phyloP scores from a whole-genome alignment of 306 rosid species.

The Vigna angularis region DNA sequence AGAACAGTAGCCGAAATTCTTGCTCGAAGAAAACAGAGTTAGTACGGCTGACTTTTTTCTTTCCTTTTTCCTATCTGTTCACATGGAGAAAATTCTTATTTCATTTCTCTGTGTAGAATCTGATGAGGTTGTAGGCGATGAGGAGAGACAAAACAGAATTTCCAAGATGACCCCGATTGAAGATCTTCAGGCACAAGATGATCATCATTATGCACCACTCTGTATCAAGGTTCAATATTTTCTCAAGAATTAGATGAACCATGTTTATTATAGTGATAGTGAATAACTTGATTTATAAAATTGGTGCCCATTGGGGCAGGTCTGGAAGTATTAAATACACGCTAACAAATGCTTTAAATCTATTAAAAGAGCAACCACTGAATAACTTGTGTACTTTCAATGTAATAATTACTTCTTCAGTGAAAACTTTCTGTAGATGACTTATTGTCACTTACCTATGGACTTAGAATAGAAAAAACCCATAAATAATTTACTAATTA shows the following conservation, averaged over 20 bases:
- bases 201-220: constrained; percentile 76
- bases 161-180: constrained; percentile 83
- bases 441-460: background rate
- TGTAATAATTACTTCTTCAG: background rate
- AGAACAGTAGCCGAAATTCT: constrained; percentile 76
- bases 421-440: background rate
- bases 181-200: constrained; percentile 78
- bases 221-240: constrained; percentile 81
- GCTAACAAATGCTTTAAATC: background rate
- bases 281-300: constrained; percentile 4
- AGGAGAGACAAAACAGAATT: constrained; percentile 70
- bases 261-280: background rate
- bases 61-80: constrained; percentile 36
- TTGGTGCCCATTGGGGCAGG: background rate
- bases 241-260: constrained; percentile 28
- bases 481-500: constrained; percentile 10
- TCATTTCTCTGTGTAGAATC: constrained; percentile 55
- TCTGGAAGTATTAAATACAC: background rate
- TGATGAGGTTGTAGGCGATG: constrained; percentile 60
- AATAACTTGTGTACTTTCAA: background rate
- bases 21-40: constrained; percentile 72
- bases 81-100: constrained; percentile 39
- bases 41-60: constrained; percentile 44
- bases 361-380: background rate
- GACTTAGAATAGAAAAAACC: background rate